Base-by-base conservation (phyloP, 257 asterid species). In the Galeopsis tetrahit region DNA sequence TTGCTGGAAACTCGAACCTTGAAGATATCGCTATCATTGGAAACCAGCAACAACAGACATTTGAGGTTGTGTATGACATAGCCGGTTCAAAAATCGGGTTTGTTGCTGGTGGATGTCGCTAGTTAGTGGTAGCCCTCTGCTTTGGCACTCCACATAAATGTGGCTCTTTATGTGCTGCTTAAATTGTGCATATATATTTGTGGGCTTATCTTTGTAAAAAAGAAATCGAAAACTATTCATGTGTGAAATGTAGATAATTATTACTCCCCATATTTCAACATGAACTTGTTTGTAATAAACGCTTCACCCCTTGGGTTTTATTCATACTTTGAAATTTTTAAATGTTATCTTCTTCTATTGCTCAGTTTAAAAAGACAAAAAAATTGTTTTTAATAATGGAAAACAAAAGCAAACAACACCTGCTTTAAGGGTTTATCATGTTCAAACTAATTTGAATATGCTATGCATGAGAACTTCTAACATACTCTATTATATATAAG, bases 41-140 rank as follows among this genome's bases (percentile, higher is more conserved):
- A 7, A 86, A 84, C 75, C 83, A 72, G 76, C 91, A 86, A 33
- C 91, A 86, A 65, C 89, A 86, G 66, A 78, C 85, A 0, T 78
- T 78, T n/a, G 84, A 78, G 35, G 44, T 86, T 43, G 65, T 68
- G 34, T 86, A 86, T 28, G 91, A 86, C 7, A 1, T 84, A 6
- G 84, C 68, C 5, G 33, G 77, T 55, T 82, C 89, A 1, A 82
- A 72, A 63, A 84, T 86, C 53, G 91, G 91, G 59, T 84, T 86
- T 38, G 88, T 82, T 4, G 63, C 84, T 1, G 85, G 85, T 35
- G 85, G 91, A 3, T 86, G 89, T 78, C 68, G 55, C 69, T 85
- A 85, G 77, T 53, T 28, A 7, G 63, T 55, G 70, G 33, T 39
- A 11, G 28, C 59, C 1, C 15, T 57, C 40, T 17, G 39, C 63